Evolutionary conservation across 1,284 basidiomycete genomes (phyloP).

Genomic region (Psilocybe mexicana): DNA sequence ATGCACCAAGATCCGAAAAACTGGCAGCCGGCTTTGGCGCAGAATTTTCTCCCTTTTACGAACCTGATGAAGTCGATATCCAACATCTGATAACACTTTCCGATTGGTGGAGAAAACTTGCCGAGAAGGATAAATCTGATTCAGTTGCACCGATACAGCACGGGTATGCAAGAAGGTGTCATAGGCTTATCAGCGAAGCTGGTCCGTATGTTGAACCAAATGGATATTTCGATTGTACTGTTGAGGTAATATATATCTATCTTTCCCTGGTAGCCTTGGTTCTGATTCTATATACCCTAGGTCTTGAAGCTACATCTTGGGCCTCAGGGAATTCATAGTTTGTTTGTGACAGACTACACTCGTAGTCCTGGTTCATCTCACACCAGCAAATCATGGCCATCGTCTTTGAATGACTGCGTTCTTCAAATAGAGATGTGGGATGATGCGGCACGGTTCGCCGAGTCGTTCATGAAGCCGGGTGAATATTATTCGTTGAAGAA

Average conservation of each 20-base stretch:
- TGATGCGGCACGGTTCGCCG: conserved; percentile 39
- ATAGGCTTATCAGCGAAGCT: conserved; percentile 54
- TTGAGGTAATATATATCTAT: conserved; percentile 48
- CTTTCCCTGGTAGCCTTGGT: not conserved
- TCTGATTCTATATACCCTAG: conserved; percentile 31
- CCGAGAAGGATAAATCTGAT: conserved; percentile 19
- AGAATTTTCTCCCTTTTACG: conserved; percentile 35
- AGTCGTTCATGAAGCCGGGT: conserved; percentile 43
- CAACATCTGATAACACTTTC: conserved; percentile 36
- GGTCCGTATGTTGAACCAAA: conserved; percentile 42
- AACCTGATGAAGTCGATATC: conserved; percentile 29
- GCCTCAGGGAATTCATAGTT: conserved; percentile 35
- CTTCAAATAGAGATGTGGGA: conserved; percentile 64
- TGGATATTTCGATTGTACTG: conserved; percentile 68
- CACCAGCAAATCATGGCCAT: conserved; percentile 48
- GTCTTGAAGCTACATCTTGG: conserved; percentile 45
- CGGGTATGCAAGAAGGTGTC: conserved; percentile 30
- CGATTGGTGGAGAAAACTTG: conserved; percentile 57
- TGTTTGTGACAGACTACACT: conserved; percentile 76
- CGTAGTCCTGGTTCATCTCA: conserved; percentile 33
- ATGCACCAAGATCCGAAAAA: conserved; percentile 28
- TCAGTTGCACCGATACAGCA: conserved; percentile 4
- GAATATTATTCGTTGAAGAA: conserved; percentile 61
- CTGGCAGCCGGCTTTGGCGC: conserved; percentile 31
- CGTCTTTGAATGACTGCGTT: conserved; percentile 42